These are phyloP conservation scores for Handroanthus guayacan DNA, from an alignment of 257 asterid species.

Conservation along the genomic window DNA sequence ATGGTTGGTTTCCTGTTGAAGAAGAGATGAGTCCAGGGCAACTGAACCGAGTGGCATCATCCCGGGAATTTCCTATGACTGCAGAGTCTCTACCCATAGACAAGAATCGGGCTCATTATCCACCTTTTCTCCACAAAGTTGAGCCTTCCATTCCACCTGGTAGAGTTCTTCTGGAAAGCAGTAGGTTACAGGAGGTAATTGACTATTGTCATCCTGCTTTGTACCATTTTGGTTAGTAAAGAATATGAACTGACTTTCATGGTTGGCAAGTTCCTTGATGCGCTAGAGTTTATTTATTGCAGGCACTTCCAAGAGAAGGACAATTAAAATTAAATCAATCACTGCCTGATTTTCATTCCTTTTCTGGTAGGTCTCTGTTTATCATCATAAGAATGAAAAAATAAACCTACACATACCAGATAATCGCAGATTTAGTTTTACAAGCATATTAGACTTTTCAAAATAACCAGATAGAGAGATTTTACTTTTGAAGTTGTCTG, in stretches of 20 bases:
- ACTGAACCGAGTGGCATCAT: slow-evolving; percentile 56
- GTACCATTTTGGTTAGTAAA: slow-evolving; percentile 17
- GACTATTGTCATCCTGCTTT: slow-evolving; percentile 15
- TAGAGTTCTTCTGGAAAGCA: slow-evolving; percentile 66
- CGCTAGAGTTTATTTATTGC: slow-evolving; percentile 33
- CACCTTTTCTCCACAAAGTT: slow-evolving; percentile 70
- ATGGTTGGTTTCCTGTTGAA: slow-evolving; percentile 84
- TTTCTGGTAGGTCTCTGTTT: slow-evolving; percentile 56
- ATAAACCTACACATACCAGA: slow-evolving; percentile 16
- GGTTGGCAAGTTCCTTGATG: slow-evolving; percentile 29
- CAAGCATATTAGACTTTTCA: slow-evolving; percentile 19
- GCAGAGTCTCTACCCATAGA: slow-evolving; percentile 69
- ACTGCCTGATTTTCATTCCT: slow-evolving; percentile 57
- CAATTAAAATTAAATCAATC: slow-evolving; percentile 69
- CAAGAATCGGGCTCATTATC: slow-evolving; percentile 64
- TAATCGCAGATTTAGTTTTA: slow-evolving; percentile 18
- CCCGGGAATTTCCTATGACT: slow-evolving; percentile 61
- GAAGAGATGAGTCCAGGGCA: slow-evolving; percentile 80
- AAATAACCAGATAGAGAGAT: background rate
- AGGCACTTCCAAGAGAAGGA: slow-evolving; percentile 81
- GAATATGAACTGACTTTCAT: slow-evolving; percentile 20
- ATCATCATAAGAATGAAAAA: background rate
- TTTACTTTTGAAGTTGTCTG: slow-evolving; percentile 25
- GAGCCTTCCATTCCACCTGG: slow-evolving; percentile 67
- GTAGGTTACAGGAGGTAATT: slow-evolving; percentile 80